Evolutionary conservation across 345 rosid species (phyloP), one percentile per base, ranked within the genome.

Genomic region (Erysimum cheiranthoides): DNA sequence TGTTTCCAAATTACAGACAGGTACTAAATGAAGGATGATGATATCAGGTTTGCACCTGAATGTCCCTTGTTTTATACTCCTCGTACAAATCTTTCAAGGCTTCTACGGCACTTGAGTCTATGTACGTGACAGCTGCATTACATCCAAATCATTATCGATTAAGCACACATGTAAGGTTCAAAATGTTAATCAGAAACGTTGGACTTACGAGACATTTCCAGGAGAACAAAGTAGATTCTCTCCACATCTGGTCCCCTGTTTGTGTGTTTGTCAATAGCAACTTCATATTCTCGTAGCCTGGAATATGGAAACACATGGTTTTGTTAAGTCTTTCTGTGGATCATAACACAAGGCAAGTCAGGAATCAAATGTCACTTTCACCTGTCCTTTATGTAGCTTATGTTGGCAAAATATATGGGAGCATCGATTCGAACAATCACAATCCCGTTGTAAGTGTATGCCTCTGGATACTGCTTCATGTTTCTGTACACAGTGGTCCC

Each of bases 401-500:
- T 95, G 82, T 92, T 95, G 67, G 99, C 97, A 67, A 95, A 95
- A 81, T 95, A 95, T 62, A 95, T 90, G 12, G 99, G 99, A n/a
- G 99, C 88, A 78, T 95, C 99, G 21, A 89, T 66, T 54, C 99
- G 89, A 73, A 95, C 97, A 66, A 90, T 85, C 75, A 95, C 99
- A 79, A 95, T 89, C 51, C 99, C 96, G 18, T 86, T 82, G 80
- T 95, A 95, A 43, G 92, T 88, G 83, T 95, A 90, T 30, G 97
- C 89, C 81, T 95, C 98, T 40, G 98, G 97, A 82, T 95, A 95
- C 78, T 95, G 99, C 80, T 82, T 83, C 47, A 76, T 39, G 80
- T 92, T 95, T 84, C 99, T 89, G 67, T 95, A 95, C 57, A 95
- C 85, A 52, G 99, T 95, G 73, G 98, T 92, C 45, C 99, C 99